phyloP scores from a whole-genome alignment of 2,329 filamentous ascomycete species.

The Ceratocystis ficicola region DNA sequence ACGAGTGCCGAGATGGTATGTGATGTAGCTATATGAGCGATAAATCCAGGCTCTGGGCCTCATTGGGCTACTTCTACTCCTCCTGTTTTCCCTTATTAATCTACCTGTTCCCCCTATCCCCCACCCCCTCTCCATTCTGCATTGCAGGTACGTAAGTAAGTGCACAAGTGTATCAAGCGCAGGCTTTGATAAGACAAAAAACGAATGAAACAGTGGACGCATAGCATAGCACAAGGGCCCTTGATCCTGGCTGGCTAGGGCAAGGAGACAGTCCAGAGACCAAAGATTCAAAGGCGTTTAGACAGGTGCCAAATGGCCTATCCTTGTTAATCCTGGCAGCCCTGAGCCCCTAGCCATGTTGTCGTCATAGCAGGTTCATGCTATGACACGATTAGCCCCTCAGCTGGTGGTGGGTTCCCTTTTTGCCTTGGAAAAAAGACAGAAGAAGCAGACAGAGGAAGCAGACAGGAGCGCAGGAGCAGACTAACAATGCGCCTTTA shows the following conservation, averaged over 20 bases:
- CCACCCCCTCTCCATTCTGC: not conserved
- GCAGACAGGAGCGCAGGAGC: too few relatives aligned
- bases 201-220: not conserved
- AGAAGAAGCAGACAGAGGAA: not conserved
- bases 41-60: too few relatives aligned
- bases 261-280: not conserved
- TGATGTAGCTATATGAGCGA: not conserved
- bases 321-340: not conserved
- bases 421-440: not conserved
- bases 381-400: not conserved
- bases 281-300: not conserved
- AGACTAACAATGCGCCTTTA: too few relatives aligned
- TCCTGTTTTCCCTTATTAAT: not conserved
- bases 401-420: not conserved
- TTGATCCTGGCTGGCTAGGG: not conserved
- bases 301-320: not conserved
- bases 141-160: not conserved
- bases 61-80: not conserved
- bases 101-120: not conserved
- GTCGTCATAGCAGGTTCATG: not conserved
- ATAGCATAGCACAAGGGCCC: conserved; percentile 5
- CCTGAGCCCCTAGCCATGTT: not conserved
- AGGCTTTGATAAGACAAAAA: not conserved
- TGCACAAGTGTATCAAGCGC: not conserved
- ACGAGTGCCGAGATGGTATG: not conserved